These are phyloP conservation scores for Miscanthus sacchariflorus DNA, from an alignment of 202 grass and related monocot species.

Conservation along the genomic window DNA sequence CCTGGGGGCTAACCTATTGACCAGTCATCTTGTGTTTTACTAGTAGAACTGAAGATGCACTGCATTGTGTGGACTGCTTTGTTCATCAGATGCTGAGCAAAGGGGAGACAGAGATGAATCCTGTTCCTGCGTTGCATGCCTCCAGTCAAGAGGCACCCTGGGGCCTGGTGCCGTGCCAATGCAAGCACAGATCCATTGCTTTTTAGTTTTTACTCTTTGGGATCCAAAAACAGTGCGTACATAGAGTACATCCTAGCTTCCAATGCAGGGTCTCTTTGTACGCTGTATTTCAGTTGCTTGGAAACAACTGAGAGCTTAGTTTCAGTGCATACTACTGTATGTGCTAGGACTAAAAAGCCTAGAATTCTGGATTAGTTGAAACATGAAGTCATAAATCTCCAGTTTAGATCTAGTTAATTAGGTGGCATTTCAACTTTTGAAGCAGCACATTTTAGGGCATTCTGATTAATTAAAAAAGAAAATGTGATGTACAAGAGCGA, in stretches of 20 bases:
- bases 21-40: constrained; percentile 30
- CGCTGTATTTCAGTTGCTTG: not conserved
- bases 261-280: not conserved
- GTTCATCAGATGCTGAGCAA: constrained; percentile 48
- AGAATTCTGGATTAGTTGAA: not conserved
- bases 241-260: not conserved
- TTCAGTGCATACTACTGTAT: not conserved
- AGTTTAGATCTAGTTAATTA: not conserved
- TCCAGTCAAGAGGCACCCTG: constrained; percentile 6
- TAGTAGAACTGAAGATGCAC: constrained; percentile 32
- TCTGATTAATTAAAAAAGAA: not conserved
- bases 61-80: constrained; percentile 43
- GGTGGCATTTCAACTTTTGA: not conserved
- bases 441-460: not conserved
- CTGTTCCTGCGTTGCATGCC: constrained; percentile 36
- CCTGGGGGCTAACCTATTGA: constrained; percentile 48
- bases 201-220: constrained; percentile 26
- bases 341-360: not conserved
- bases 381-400: not conserved
- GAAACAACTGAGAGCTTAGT: not conserved
- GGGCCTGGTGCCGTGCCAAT: constrained; percentile 20
- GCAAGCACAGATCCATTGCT: constrained; percentile 16
- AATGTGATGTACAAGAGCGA: not conserved
- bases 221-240: constrained; percentile 8
- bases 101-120: constrained; percentile 47